Evolutionary conservation across 805 yeast species (phyloP), one percentile per base, ranked within the genome.

Genomic region (Wilhelminamyces savonicus): DNA sequence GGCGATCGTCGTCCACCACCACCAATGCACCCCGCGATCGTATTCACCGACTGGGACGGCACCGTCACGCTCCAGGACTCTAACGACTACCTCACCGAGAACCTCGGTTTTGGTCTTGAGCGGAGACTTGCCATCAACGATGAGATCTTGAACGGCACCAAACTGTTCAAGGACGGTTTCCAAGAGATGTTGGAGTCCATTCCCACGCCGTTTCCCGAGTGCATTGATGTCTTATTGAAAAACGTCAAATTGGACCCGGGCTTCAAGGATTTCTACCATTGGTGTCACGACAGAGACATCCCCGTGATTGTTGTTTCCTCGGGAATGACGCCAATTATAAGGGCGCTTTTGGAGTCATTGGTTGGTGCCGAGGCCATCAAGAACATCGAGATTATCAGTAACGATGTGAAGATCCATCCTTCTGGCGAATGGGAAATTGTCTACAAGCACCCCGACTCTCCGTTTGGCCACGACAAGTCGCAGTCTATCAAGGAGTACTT

Each of bases 31-130:
- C 57, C 16, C 59, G 90, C 94, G 27, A 86, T 92, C 48, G 82
- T 92, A 24, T 92, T 92, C 66, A 83, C 97, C 24, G 99, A 92
- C 56, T 92, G 94, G 76, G 99, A 92, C 54, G 99, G 99, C 17
- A 92, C 98, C 2, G 92, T 92, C 40, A 92, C 98, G 9, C 63
- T 83, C 36, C 94, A 90, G 55, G 99, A 92, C 56, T 83, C 95
- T 36, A 92, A 92, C 55, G 97, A 92, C 56, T 82, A 69, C 54
- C 63, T 92, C 39, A 88, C 97, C 7, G 97, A 92, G 54, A 75
- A 74, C 44, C 64, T 82, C 14, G 99, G 99, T 3, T 82, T 86
- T 55, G 97, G 97, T 3, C 60, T 63, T 28, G 76, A 67, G 16
- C 68, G 69, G 39, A 74, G 98, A 44, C 59, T 66, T 33, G 76